phyloP scores from a whole-genome alignment of 2,329 filamentous ascomycete species.

The Penicillium janthinellum region DNA sequence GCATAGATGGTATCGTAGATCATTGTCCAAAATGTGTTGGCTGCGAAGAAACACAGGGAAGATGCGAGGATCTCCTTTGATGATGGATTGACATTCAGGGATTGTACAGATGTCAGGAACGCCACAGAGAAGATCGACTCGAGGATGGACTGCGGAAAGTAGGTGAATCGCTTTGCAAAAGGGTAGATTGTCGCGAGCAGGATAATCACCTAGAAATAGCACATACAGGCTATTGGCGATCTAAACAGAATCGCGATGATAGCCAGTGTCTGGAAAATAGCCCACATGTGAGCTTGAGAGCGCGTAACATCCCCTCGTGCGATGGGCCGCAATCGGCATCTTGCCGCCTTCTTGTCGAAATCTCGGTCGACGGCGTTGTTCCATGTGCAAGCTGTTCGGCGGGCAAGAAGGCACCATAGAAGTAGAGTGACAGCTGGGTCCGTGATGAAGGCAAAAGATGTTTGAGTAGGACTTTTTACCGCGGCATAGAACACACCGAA shows the following conservation, averaged over 20 bases:
- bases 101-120: background rate
- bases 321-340: slow-evolving; percentile 77
- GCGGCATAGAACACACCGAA: slow-evolving; percentile 83
- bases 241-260: background rate
- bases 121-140: slow-evolving; percentile 46
- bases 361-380: slow-evolving; percentile 91
- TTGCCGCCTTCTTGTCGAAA: slow-evolving; percentile 75
- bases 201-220: slow-evolving; percentile 58
- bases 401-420: slow-evolving; percentile 75
- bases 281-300: slow-evolving; percentile 70
- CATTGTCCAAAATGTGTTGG: too few relatives aligned
- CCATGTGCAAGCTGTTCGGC: slow-evolving; percentile 83
- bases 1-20: too few relatives aligned
- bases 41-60: background rate
- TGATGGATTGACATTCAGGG: background rate
- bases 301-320: slow-evolving; percentile 76
- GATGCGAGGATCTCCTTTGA: background rate
- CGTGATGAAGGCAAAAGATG: slow-evolving; percentile 59
- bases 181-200: slow-evolving; percentile 75
- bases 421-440: slow-evolving; percentile 65
- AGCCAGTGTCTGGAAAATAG: slow-evolving; percentile 60
- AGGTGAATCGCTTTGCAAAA: slow-evolving; percentile 78
- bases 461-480: slow-evolving; percentile 52
- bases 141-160: slow-evolving; percentile 83
- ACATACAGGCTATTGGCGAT: slow-evolving; percentile 67